These are phyloP conservation scores for Phytopythium montanum DNA, from an alignment of 352 stramenopile species.

Conservation along the genomic window DNA sequence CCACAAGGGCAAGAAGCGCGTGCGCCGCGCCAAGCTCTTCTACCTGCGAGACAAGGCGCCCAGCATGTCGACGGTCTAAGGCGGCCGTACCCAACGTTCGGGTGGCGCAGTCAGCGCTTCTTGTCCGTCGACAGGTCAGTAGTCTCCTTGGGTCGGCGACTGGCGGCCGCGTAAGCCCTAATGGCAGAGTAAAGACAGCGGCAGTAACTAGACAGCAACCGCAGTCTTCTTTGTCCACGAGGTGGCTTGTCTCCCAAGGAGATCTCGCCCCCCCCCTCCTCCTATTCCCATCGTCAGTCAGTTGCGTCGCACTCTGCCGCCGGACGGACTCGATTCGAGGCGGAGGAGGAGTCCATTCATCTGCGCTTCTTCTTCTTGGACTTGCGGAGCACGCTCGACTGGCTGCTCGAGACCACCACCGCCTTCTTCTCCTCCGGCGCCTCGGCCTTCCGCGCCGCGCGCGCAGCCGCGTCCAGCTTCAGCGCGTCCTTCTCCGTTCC, in stretches of 20 bases:
- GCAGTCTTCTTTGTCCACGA: not conserved
- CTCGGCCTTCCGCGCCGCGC: slow-evolving; percentile 63
- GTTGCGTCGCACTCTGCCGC: not conserved
- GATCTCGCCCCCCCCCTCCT: not conserved
- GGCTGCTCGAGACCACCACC: slow-evolving; percentile 50
- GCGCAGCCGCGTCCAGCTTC: slow-evolving; percentile 78
- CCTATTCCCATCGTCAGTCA: not conserved
- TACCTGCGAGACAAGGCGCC: slow-evolving; percentile 86
- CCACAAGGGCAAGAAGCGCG: slow-evolving; percentile 90
- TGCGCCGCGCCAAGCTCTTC: slow-evolving; percentile 87
- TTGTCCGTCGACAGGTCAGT: not conserved
- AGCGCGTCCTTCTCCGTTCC: slow-evolving; percentile 75
- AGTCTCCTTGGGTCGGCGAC: not conserved
- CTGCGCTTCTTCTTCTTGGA: slow-evolving; percentile 86
- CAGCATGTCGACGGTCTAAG: slow-evolving; percentile 79
- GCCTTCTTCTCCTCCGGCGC: slow-evolving; percentile 47
- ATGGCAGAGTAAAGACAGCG: not conserved
- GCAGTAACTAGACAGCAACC: slow-evolving; percentile 4
- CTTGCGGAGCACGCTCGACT: slow-evolving; percentile 68
- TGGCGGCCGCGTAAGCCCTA: not conserved
- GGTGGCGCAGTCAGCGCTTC: not conserved
- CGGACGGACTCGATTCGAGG: not conserved
- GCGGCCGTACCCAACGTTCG: not conserved
- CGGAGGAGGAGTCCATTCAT: slow-evolving; percentile 29
- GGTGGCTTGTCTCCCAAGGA: not conserved